Base-by-base conservation (phyloP, 768 basidiomycete species). In the Brasilioporus rufonigricans region DNA sequence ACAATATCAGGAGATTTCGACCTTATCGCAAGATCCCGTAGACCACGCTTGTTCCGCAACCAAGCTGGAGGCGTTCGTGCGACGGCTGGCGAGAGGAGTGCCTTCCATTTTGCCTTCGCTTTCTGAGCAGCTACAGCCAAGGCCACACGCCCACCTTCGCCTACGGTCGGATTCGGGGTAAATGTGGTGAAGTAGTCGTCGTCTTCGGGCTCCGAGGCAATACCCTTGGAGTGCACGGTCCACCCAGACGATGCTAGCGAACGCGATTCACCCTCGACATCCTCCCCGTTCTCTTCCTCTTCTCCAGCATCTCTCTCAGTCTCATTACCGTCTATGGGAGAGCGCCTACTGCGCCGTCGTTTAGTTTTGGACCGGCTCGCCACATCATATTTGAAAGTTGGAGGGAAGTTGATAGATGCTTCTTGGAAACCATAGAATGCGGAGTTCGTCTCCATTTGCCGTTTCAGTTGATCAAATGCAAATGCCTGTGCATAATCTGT, bases 321-420 rank as follows among this genome's bases (percentile, higher is more conserved):
- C 13, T 74, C 73, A 33, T 73, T 73, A 23, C 76, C 71, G 8
- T 77, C 77, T 8, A 65, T 58, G 43, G 72, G 66, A 47, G 71
- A 61, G 58, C 73, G 73, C 59, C 65, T 71, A 44, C 71, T 70
- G n/a, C 70, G 68, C 55, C 62, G 64, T 50, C 71, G 76, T 35
- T 65, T 71, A 26, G 75, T 74, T 65, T 77, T 80, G 47, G 75
- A 63, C 56, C 76, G 77, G 68, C 83, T 87, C 19, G 79, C 66
- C 8, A 95, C 88, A 61, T 95, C 87, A 65, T 93, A 93, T 64
- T 97, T 97, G 80, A 95, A 98, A 0, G 95, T 97, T 0, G 94
- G 94, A 5, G 92, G 84, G 59, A 98, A 98, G 62, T 86, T 67
- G 56, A 97, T 97, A 0, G 77, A 72, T 0, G 80, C 91, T 69